Base-by-base conservation (phyloP, 2,329 filamentous ascomycete genomes). In the Talaromyces sp. region DNA sequence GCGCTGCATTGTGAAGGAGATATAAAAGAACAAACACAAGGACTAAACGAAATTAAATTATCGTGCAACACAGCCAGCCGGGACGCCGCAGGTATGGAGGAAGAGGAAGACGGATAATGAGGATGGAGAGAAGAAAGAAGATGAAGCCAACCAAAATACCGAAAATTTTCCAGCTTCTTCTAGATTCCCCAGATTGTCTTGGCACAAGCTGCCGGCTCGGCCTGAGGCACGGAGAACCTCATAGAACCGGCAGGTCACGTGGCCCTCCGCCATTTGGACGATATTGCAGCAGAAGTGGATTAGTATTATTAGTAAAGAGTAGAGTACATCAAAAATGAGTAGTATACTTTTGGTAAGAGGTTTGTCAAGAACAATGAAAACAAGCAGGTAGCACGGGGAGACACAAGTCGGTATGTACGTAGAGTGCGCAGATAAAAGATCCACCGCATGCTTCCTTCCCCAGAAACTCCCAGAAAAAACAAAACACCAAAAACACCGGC, bases 1-100 rank as follows among this genome's bases (percentile, higher is more conserved):
- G 79, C 94, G 90, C 85, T 99, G 94, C 94, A 99, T 99, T 74
- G 77, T 89, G 79, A 25, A 46, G 56, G 45, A 54, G 58, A 21
- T 50, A 68, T 61, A 58, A 59, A 65, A 60, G 61, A 63, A 60
- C 52, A 64, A 56, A 57, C 60, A 61, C 60, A 61, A 63, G 59
- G 64, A 60, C 55, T 55, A 65, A 66, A 63, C 54, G 31, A n/a
- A 59, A 65, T 53, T 55, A 28, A 61, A 63, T 25, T n/a, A 62
- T 52, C 63, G 62, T 36, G 59, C 59, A 63, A 62, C 61, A 63
- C 66, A 69, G 70, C 71, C 75, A 66, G 69, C 61, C 66, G 60
- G 43, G 64, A 65, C 68, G 67, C 66, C 67, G 63, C 63, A 65
- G 68, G 63, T 63, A 67, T 43, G 19, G n/a, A 28, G 45, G 53